Percentiles rank a stretch among this genome's conserved stretches.
Evolutionary conservation across 1,139 yeast genomes (phyloP).

Genomic region (Zygoascus hellenicus): DNA sequence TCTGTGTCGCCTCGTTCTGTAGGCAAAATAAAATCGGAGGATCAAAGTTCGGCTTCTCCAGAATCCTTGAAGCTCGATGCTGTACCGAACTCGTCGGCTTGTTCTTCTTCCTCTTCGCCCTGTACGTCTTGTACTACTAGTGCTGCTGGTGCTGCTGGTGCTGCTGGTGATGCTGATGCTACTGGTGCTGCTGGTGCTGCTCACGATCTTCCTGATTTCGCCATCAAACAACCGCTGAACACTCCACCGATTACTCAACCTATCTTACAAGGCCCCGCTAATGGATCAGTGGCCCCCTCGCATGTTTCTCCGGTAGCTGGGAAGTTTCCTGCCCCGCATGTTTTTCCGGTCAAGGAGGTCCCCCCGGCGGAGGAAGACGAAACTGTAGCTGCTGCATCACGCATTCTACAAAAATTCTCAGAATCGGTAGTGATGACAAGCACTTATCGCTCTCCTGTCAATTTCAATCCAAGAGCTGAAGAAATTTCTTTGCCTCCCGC

Average conservation of each 20-base stretch:
- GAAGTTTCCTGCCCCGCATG: too few species aligned
- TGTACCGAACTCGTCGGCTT: neutral
- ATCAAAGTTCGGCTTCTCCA: too few species aligned
- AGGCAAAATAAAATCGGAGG: too few species aligned
- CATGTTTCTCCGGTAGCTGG: too few species aligned
- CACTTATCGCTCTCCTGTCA: constrained; percentile 1
- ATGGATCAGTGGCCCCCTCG: too few species aligned
- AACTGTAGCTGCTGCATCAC: constrained; percentile 4
- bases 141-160: too few species aligned
- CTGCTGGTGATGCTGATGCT: neutral
- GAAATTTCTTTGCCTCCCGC: neutral
- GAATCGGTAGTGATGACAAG: constrained; percentile 7
- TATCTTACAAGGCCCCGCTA: too few species aligned
- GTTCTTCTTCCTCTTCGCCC: neutral
- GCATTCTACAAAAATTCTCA: constrained; percentile 8
- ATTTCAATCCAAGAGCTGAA: neutral
- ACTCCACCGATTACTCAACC: too few species aligned
- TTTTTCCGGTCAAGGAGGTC: too few species aligned
- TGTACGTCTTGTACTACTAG: neutral
- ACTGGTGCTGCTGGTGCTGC: neutral
- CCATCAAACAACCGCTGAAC: too few species aligned
- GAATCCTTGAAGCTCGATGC: too few species aligned
- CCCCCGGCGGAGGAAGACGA: constrained; percentile 1
- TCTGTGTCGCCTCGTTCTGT: neutral
- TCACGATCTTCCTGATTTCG: too few species aligned